Evolutionary conservation across 202 grass and related monocot genomes (phyloP), one percentile per base, ranked within the genome.

Genomic region (Dendrocalamus latiflorus): DNA sequence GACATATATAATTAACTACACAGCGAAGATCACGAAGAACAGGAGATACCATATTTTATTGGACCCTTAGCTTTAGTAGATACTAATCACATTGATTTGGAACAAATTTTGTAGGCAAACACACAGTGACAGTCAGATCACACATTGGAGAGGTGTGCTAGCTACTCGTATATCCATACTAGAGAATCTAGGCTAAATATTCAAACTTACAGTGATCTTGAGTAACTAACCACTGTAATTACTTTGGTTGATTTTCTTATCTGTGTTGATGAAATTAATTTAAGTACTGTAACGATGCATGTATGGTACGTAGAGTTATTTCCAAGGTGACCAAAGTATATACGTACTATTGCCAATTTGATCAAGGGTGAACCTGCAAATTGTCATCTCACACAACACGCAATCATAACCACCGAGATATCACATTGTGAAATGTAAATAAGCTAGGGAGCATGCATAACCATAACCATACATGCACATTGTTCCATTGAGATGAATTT

Each of bases 1-100:
- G 25, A 44, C 51, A 39, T 72, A 47, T 44, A 75, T 66, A 75
- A 62, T 61, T 73, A 84, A 72, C 21, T 53, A 45, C 21, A 2
- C 6, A 25, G 65, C 49, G 38, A 77, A 77, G 72, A 86, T 82
- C 83, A 50, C 78, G 39, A 85, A 69, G 62, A 74, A 81, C 64
- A 71, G 47, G 47, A 58, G 64, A 75, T 47, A 65, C 8, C 44
- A 57, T 81, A 62, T 28, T 75, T 36, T 65, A 34, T 81, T 75
- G 62, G 51, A 66, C 30, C 57, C 75, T 68, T 26, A 61, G 53
- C 18, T 65, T 78, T 70, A 41, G 16, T 82, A 44, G 39, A 16
- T 68, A 21, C 17, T 66, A 67, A 82, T 77, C 72, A 81, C 81
- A 22, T 41, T n/a, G 56, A 62, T 77, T 61, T 33, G 9, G 74